phyloP scores from a whole-genome alignment of 306 rosid genomes.

The Biancaea sappan region DNA sequence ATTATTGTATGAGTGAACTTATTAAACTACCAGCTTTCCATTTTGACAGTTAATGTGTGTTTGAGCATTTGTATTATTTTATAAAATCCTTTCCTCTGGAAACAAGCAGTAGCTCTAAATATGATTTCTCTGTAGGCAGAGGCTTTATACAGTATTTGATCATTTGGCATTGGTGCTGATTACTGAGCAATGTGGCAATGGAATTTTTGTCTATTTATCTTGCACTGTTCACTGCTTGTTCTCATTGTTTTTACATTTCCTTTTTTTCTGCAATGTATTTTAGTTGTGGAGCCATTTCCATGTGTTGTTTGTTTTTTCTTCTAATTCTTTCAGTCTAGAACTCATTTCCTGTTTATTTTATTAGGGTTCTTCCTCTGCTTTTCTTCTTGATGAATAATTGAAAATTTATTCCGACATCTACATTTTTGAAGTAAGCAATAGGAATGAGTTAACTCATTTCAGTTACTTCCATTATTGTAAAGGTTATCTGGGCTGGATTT shows the following conservation, averaged over 20 bases:
- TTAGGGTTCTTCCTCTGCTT: background rate
- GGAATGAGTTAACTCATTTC: constrained; percentile 13
- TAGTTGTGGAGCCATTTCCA: background rate
- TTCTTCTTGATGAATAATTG: constrained; percentile 11
- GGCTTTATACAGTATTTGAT: background rate
- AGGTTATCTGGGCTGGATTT: constrained; percentile 91
- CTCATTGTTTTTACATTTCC: background rate
- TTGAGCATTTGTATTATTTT: background rate
- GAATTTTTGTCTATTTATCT: background rate
- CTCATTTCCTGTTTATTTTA: background rate
- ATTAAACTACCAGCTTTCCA: background rate
- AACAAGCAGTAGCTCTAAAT: background rate
- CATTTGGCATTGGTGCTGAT: background rate
- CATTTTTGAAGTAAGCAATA: constrained; percentile 6
- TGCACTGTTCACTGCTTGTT: background rate
- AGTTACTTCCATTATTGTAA: constrained; percentile 18
- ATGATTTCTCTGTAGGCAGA: background rate
- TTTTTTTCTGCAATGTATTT: background rate
- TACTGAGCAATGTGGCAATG: background rate
- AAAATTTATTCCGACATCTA: background rate
- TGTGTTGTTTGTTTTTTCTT: background rate
- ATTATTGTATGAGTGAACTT: background rate
- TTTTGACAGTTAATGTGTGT: background rate
- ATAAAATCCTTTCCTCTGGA: background rate
- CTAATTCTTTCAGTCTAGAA: background rate